These are phyloP conservation scores for Dentipellis fragilis DNA, from an alignment of 768 basidiomycete genomes.

Conservation along the genomic window DNA sequence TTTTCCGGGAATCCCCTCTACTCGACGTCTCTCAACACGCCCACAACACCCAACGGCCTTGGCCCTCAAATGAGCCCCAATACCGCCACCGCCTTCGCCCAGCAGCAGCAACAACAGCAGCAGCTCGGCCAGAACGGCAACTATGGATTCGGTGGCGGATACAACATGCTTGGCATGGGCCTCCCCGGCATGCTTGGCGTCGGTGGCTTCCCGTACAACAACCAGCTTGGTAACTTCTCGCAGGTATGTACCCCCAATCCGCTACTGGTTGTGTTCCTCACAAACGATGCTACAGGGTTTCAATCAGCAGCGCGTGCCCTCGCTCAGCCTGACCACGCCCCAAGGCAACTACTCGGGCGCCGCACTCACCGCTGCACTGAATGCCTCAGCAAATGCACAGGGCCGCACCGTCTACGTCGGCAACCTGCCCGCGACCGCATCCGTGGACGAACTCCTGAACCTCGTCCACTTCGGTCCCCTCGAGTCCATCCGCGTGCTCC, in stretches of 20 bases:
- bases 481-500: conserved; percentile 87
- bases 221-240: conserved; percentile 59
- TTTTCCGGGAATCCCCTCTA: conserved; percentile 57
- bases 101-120: conserved; percentile 32
- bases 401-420: conserved; percentile 96
- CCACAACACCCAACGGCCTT: conserved; percentile 26
- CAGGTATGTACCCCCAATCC: conserved; percentile 35
- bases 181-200: conserved; percentile 62
- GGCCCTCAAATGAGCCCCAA: conserved; percentile 63
- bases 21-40: conserved; percentile 53
- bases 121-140: conserved; percentile 28
- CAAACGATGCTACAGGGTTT: conserved; percentile 25
- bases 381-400: conserved; percentile 43
- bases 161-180: conserved; percentile 76
- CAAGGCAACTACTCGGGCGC: conserved; percentile 65
- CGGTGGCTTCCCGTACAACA: conserved; percentile 58
- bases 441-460: conserved; percentile 95
- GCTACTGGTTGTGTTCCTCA: neutral
- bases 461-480: conserved; percentile 97
- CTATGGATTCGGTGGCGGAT: conserved; percentile 41
- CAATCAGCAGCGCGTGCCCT: conserved; percentile 52
- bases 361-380: conserved; percentile 63
- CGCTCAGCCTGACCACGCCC: conserved; percentile 56
- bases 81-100: conserved; percentile 41
- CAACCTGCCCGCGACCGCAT: conserved; percentile 89